phyloP scores from a whole-genome alignment of 768 basidiomycete genomes.

The Lentinula aciculospora region DNA sequence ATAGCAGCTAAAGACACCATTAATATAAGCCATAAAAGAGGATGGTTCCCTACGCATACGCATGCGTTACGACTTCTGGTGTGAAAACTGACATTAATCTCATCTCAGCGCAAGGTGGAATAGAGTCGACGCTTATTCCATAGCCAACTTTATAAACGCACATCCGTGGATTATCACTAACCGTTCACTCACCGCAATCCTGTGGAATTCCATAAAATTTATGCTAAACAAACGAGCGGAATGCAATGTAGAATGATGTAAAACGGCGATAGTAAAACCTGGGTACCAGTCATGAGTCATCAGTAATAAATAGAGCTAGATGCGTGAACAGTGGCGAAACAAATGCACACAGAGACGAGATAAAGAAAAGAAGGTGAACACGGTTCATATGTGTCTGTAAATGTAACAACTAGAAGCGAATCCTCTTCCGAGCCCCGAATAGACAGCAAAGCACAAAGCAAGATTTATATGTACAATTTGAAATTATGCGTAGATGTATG shows the following conservation, averaged over 20 bases:
- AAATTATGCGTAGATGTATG: not conserved
- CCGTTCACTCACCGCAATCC: too few relatives aligned
- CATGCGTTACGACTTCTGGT: not conserved
- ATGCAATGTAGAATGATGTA: too few relatives aligned
- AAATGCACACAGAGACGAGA: not conserved
- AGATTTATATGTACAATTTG: not conserved
- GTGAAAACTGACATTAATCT: not conserved
- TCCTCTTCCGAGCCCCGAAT: not conserved
- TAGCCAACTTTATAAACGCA: too few relatives aligned
- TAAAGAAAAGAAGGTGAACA: not conserved
- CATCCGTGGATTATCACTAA: too few relatives aligned
- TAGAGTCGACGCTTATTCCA: too few relatives aligned
- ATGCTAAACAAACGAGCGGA: too few relatives aligned
- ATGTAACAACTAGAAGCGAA: not conserved
- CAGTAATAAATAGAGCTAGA: not conserved
- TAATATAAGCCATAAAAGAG: too few relatives aligned
- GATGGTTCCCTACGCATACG: not conserved
- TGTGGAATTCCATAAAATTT: too few relatives aligned
- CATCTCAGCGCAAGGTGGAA: too few relatives aligned
- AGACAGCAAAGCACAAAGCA: not conserved
- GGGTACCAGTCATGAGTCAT: not conserved
- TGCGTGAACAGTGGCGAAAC: not conserved
- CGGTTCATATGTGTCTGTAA: not conserved
- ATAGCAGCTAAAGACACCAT: constrained; percentile 7
- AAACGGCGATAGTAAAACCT: too few relatives aligned